Evolutionary conservation across 1,139 yeast species (phyloP).

Genomic region (Candida tetrigidarum): DNA sequence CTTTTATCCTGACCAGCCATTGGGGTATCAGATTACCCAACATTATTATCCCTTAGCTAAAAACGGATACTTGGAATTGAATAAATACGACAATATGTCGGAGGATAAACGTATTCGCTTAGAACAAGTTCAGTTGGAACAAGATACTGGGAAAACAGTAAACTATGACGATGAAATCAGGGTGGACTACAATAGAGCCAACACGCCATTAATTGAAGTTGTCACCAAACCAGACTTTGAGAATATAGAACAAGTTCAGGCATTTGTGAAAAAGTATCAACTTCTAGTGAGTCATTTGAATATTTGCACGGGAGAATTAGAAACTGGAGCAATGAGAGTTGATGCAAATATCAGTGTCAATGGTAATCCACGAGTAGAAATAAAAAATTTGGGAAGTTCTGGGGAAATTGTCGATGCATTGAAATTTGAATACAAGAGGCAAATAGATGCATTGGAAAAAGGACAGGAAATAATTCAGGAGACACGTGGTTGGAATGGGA

Average conservation of each 20-base stretch:
- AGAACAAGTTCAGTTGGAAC: constrained; percentile 85
- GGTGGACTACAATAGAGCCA: constrained; percentile 83
- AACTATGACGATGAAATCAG: constrained; percentile 44
- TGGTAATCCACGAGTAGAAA: constrained; percentile 75
- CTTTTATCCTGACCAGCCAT: constrained; percentile 95
- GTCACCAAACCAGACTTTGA: constrained; percentile 91
- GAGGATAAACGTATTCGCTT: constrained; percentile 51
- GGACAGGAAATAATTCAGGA: constrained; percentile 55
- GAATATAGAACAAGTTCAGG: constrained; percentile 66
- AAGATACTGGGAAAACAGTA: constrained; percentile 88
- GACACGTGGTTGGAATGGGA: constrained; percentile 94
- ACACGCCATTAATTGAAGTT: constrained; percentile 85
- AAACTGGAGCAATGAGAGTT: constrained; percentile 93
- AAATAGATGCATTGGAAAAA: constrained; percentile 43
- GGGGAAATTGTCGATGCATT: constrained; percentile 82
- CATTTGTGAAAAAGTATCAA: constrained; percentile 83
- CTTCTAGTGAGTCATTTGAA: constrained; percentile 66
- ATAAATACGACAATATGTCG: constrained; percentile 57
- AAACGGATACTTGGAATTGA: constrained; percentile 60
- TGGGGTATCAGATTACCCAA: constrained; percentile 96
- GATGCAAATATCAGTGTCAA: constrained; percentile 89
- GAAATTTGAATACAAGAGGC: constrained; percentile 75
- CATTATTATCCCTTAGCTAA: constrained; percentile 79
- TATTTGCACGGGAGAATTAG: constrained; percentile 88
- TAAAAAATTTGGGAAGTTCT: constrained; percentile 86